These are phyloP conservation scores for Stenocarpella maydis DNA, from an alignment of 2,329 filamentous ascomycete species.

Conservation along the genomic window DNA sequence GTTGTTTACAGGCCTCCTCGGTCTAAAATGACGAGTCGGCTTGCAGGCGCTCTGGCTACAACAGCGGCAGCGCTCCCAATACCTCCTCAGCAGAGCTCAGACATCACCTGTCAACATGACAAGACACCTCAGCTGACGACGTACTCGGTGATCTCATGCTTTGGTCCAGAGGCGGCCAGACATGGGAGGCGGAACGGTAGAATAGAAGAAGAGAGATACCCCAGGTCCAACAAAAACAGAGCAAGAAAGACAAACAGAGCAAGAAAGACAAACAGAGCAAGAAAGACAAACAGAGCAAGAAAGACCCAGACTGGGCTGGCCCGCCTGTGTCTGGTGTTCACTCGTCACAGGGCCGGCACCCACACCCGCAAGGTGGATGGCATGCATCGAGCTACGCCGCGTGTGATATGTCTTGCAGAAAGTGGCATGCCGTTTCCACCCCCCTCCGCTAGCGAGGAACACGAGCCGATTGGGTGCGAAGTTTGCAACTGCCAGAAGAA, in stretches of 20 bases:
- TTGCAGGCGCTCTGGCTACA: neutral
- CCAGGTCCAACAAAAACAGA: neutral
- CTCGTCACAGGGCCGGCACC: neutral
- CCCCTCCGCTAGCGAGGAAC: neutral
- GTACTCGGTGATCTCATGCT: conserved; percentile 7
- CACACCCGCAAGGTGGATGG: conserved; percentile 8
- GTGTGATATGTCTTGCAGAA: conserved; percentile 25
- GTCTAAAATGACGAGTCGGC: neutral
- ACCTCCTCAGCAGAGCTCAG: neutral
- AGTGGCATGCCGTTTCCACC: conserved; percentile 4
- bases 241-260: too few species aligned
- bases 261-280: neutral
- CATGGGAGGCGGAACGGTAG: neutral
- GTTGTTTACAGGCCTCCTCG: neutral
- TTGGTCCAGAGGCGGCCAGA: conserved; percentile 1
- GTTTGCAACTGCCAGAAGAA: neutral
- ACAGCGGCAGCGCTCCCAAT: neutral
- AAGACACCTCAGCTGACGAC: neutral
- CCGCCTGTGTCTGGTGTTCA: neutral
- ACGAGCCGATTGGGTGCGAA: conserved; percentile 5
- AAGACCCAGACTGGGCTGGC: neutral
- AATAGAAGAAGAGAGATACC: neutral
- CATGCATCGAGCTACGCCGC: conserved; percentile 24
- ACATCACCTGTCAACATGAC: neutral
- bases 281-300: neutral